Base-by-base conservation (phyloP, 208 protist species). In the Trypanosoma platydactyli region DNA sequence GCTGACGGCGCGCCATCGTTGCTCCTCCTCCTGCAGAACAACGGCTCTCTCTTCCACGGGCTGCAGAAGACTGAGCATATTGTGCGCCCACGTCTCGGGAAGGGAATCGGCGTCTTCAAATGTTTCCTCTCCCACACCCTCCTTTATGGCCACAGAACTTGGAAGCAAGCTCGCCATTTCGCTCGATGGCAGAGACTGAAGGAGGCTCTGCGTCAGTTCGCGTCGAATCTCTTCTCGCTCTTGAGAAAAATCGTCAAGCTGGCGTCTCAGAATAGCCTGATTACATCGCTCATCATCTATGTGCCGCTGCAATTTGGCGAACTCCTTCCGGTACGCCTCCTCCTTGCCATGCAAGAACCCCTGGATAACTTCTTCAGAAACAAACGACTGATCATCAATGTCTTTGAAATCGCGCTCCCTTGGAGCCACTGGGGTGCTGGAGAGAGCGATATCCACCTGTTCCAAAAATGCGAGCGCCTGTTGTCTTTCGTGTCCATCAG, bases 311-410 rank as follows among this genome's bases (percentile, higher is more conserved):
- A 72, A 53, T 38, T 59, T 25, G 25, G 33, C 30, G 55, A 64
- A 64, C 22, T 72, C 66, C 6, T 15, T 2, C 12, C 27, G n/a
- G 29, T 72, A 72, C 6, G 57, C 57, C 49, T 42, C 57, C 5
- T 72, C 66, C 49, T 64, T 54, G 4, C 30, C 35, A 16, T 35
- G 35, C 24, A 72, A 35, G 41, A 72, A 72, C 18, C 64, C 66
- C 3, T 24, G 3, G 16, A 63, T 49, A 15, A 9, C 38, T 29
- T 12, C 29, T 29, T 22, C 49, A 4, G 48, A n/a, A 9, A 67
- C 20, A 3, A 24, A 24, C 15, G 42, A 29, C 27, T 29, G 25
- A 25, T 11, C 7, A 29, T 5, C 1, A n/a, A 15, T 11, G 33
- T 22, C 3, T 16, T 9, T 12, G 25, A 18, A 11, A 15, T n/a